Percentiles rank a stretch among this genome's conserved stretches.
Evolutionary conservation across 1,284 basidiomycete species (phyloP).

Genomic region (Moniliella sp.): DNA sequence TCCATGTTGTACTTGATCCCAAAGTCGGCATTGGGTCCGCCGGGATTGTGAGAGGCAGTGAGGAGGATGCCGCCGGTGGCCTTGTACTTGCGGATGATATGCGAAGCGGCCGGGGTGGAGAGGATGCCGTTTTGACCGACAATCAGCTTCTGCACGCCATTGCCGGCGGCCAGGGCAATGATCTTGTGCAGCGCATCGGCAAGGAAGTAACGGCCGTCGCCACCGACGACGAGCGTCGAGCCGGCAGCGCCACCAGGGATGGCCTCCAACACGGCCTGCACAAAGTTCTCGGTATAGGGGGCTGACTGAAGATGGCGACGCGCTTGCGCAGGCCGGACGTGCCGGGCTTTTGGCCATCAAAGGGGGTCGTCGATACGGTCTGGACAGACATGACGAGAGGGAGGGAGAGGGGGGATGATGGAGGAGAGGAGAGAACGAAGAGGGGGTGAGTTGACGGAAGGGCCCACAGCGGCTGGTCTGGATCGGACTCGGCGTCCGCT

Average conservation of each 20-base stretch:
- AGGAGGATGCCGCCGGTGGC: constrained; percentile 88
- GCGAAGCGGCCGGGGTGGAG: constrained; percentile 87
- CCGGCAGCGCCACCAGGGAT: constrained; percentile 51
- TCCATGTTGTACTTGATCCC: constrained; percentile 97
- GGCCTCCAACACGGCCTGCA: constrained; percentile 79
- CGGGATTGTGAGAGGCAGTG: constrained; percentile 94
- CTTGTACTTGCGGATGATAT: constrained; percentile 83
- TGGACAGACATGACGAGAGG: constrained; percentile 23
- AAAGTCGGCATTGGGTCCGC: constrained; percentile 88
- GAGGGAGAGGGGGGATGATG: too few relatives aligned
- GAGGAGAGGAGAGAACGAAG: too few relatives aligned
- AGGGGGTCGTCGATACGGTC: constrained; percentile 23
- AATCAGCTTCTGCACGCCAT: constrained; percentile 36
- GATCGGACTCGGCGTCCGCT: too few relatives aligned
- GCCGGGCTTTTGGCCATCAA: constrained; percentile 33
- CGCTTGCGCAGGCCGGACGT: constrained; percentile 31
- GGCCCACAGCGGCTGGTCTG: too few relatives aligned
- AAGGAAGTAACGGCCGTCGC: constrained; percentile 83
- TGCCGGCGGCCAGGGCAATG: constrained; percentile 71
- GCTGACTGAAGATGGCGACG: constrained; percentile 3
- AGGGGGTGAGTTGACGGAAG: too few relatives aligned
- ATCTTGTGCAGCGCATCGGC: constrained; percentile 74
- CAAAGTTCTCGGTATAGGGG: constrained; percentile 93
- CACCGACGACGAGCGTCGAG: constrained; percentile 76
- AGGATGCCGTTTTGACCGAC: constrained; percentile 56